These are phyloP conservation scores for Blastobotrys serpentis DNA, from an alignment of 1,139 yeast genomes.

Conservation along the genomic window DNA sequence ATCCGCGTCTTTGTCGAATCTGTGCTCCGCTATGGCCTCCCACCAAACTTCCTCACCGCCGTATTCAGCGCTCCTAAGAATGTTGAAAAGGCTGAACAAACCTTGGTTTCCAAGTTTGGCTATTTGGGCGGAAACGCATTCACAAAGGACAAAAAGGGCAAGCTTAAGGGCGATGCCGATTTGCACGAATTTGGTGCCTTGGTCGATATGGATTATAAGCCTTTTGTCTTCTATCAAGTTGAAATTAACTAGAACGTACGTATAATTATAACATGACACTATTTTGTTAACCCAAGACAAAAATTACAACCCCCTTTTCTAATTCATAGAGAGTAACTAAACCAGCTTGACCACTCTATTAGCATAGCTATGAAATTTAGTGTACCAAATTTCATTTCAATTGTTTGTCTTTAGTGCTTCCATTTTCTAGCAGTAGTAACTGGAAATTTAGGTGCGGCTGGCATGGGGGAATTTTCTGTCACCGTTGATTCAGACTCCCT, in stretches of 20 bases:
- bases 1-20: constrained; percentile 60
- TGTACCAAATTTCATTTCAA: too few relatives aligned
- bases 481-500: not conserved
- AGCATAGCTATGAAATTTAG: too few relatives aligned
- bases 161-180: constrained; percentile 58
- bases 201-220: constrained; percentile 93
- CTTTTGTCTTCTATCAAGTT: constrained; percentile 79
- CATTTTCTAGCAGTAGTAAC: too few relatives aligned
- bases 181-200: constrained; percentile 85
- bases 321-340: too few relatives aligned
- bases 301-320: too few relatives aligned
- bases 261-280: not conserved
- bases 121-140: constrained; percentile 91
- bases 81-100: constrained; percentile 60
- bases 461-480: too few relatives aligned
- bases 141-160: constrained; percentile 59
- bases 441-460: too few relatives aligned
- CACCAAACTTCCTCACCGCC: constrained; percentile 80
- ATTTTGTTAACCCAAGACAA: too few relatives aligned
- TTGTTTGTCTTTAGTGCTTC: too few relatives aligned
- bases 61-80: constrained; percentile 44
- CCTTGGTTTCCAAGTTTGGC: constrained; percentile 71
- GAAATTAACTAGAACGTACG: constrained; percentile 34
- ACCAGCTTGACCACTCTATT: too few relatives aligned
- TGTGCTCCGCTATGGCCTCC: constrained; percentile 92